A percentile compares a stretch with the other conserved stretches of the same genome.
Evolutionary conservation across 1,284 basidiomycete genomes (phyloP).

Genomic region (Kwoniella shivajii): DNA sequence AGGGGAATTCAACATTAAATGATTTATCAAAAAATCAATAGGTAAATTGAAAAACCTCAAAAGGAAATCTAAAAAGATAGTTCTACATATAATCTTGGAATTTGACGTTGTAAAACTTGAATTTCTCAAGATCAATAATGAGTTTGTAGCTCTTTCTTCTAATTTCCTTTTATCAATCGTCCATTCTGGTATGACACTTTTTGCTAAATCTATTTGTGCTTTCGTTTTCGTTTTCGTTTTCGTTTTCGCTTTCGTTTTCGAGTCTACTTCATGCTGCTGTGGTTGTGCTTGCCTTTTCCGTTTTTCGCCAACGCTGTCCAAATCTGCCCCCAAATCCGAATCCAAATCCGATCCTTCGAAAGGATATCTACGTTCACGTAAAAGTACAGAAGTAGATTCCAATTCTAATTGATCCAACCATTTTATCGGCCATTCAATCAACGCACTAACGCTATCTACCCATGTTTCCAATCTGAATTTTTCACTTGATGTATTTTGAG

Average conservation of each 20-base stretch:
- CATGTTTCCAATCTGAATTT: constrained; percentile 38
- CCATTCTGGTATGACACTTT: constrained; percentile 39
- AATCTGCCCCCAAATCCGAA: too few relatives aligned
- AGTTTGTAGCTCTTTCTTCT: constrained; percentile 37
- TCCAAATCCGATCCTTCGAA: too few relatives aligned
- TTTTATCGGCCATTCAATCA: constrained; percentile 36
- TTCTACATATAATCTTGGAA: constrained; percentile 30
- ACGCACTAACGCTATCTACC: constrained; percentile 35
- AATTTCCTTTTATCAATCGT: constrained; percentile 25
- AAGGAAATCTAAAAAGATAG: constrained; percentile 29
- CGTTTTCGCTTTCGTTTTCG: not conserved
- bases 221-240: not conserved
- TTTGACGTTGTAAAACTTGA: constrained; percentile 35
- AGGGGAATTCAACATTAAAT: constrained; percentile 32
- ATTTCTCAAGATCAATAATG: constrained; percentile 45
- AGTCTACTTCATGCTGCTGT: not conserved
- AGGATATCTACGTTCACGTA: too few relatives aligned
- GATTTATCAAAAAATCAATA: constrained; percentile 34
- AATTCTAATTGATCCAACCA: constrained; percentile 44
- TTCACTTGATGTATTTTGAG: too few relatives aligned
- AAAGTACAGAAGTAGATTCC: constrained; percentile 31
- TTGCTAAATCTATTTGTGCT: constrained; percentile 11
- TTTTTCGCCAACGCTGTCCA: not conserved
- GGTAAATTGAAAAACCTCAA: constrained; percentile 43
- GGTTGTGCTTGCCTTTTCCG: not conserved